Percentiles rank a stretch among this genome's conserved stretches.
Evolutionary conservation across 2,329 filamentous ascomycete species (phyloP).

Genomic region (Cladophialophora exuberans): DNA sequence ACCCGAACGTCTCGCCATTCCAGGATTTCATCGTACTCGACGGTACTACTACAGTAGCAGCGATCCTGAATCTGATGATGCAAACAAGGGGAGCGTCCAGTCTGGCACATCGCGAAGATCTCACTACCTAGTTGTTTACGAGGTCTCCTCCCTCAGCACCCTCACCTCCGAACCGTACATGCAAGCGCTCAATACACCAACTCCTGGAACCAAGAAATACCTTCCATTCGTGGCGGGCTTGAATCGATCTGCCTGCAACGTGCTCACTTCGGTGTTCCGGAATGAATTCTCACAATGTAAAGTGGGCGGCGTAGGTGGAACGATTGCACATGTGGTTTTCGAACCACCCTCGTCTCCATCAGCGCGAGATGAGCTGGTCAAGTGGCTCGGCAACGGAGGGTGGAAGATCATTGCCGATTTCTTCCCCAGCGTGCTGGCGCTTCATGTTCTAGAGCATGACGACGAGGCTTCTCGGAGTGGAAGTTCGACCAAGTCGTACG

Average conservation of each 20-base stretch:
- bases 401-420: background rate
- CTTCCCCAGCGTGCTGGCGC: slow-evolving; percentile 9
- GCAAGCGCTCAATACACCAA: slow-evolving; percentile 22
- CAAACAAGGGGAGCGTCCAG: background rate
- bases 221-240: slow-evolving; percentile 52
- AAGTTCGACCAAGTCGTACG: slow-evolving; percentile 21
- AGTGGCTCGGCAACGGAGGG: background rate
- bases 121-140: slow-evolving; percentile 19
- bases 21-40: slow-evolving; percentile 19
- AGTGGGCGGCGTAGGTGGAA: slow-evolving; percentile 3
- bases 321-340: slow-evolving; percentile 14
- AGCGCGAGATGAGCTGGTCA: background rate
- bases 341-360: background rate
- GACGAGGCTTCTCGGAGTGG: slow-evolving; percentile 8
- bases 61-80: background rate
- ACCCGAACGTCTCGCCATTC: slow-evolving; percentile 17
- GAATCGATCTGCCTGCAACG: slow-evolving; percentile 17
- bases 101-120: background rate
- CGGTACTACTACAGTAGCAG: slow-evolving; percentile 15
- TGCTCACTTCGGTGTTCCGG: slow-evolving; percentile 10
- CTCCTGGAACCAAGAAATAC: slow-evolving; percentile 71
- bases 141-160: slow-evolving; percentile 12
- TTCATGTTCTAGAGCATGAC: slow-evolving; percentile 20
- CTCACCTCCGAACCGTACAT: slow-evolving; percentile 19
- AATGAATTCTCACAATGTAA: slow-evolving; percentile 5